Evolutionary conservation across 805 yeast species (phyloP), one percentile per base, ranked within the genome.

Genomic region (Metschnikowia borealis): DNA sequence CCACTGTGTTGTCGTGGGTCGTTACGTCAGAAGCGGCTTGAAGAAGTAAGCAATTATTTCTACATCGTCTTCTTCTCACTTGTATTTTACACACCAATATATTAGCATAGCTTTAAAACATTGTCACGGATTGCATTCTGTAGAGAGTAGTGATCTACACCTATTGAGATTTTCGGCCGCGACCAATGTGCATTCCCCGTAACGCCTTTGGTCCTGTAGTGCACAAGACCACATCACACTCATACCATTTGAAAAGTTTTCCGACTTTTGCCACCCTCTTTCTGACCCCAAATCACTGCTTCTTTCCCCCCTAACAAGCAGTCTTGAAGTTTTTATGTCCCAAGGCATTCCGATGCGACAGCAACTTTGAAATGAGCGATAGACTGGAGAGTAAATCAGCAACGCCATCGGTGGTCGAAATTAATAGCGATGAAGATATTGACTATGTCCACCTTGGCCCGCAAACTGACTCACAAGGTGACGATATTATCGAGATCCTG

Each of bases 1-100:
- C 71, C 99, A 94, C 80, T 92, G 98, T 86, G 88, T 94, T 69
- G 99, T 94, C 64, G 89, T 94, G 68, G 99, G 98, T 70, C 84
- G 86, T 75, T 94, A 94, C 81, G 79, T 86, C 82, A 88, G 99
- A 84, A 82, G 92, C 68, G 96, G 94, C 47, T 69, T 79, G 64
- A 79, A 79, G 67, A 73, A 72, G 63, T 73, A 70, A 60, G 49
- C 50, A 29, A 26, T 36, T 38, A n/a, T 11, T 29, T 44, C 17
- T 35, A 38, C 44, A 6, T 41, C 40, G 11, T 46, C 38, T 51
- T 54, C 50, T 51, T 40, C 49, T 50, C 42, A 35, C 51, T 45
- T 52, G 56, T 54, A 52, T 49, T 52, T 49, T 53, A 52, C 29
- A 52, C 29, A 26, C 50, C 46, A 46, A 42, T 49, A 51, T 46